These are phyloP conservation scores for Litsea cubeba DNA, from an alignment of 164 flowering plant species.

Conservation along the genomic window DNA sequence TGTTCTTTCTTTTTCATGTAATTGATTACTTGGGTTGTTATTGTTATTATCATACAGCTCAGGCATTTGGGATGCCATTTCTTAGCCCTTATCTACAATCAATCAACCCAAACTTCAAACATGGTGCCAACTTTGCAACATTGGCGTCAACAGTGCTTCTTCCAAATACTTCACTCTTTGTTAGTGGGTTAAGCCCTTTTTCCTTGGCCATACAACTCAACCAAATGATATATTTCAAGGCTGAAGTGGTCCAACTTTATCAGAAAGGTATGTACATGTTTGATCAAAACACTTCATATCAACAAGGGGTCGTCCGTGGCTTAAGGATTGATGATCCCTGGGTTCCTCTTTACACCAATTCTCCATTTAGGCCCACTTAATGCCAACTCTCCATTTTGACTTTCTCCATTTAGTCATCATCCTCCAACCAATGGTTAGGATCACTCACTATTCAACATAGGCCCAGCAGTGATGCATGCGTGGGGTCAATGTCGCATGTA, in stretches of 20 bases:
- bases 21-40: neutral
- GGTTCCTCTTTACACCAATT: too few relatives aligned
- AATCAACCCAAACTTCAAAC: conserved; percentile 67
- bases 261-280: conserved; percentile 18
- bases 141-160: conserved; percentile 78
- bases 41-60: conserved; percentile 39
- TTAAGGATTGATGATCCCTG: too few relatives aligned
- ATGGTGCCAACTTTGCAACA: conserved; percentile 89
- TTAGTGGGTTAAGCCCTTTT: conserved; percentile 80
- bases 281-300: too few relatives aligned
- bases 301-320: too few relatives aligned
- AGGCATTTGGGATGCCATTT: conserved; percentile 73
- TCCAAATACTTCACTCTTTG: conserved; percentile 81
- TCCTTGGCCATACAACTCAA: conserved; percentile 83
- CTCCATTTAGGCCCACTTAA: too few relatives aligned
- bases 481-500: too few relatives aligned
- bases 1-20: too few relatives aligned
- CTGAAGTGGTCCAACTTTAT: conserved; percentile 34
- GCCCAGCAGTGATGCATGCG: too few relatives aligned
- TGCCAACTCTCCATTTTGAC: too few relatives aligned
- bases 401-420: too few relatives aligned
- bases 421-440: too few relatives aligned
- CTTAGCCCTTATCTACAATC: conserved; percentile 81
- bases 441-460: too few relatives aligned
- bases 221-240: conserved; percentile 81